Evolutionary conservation across 139 green algal species (phyloP), one percentile per base, ranked within the genome.

Genomic region (Volvox africanus): DNA sequence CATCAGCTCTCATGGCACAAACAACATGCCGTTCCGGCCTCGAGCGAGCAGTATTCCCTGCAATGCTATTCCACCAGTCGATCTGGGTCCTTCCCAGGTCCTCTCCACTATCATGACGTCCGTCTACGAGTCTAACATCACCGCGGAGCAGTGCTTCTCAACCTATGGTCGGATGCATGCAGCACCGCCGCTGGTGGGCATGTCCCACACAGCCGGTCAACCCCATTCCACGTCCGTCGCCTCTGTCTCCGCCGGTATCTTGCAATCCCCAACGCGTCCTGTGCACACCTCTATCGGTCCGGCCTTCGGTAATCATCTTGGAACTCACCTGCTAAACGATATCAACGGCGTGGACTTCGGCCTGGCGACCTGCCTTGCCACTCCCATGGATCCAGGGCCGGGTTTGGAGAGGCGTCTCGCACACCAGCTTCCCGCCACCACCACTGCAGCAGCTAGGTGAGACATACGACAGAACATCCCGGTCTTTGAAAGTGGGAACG

Each of bases 311-410:
- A 28, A 73, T 12, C 21, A 28, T 16, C 24, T 73, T 12, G 65
- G 65, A 24, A 5, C 65, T 73, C 65, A 68, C 35, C 20, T 86
- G 50, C 19, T 24, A 0, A 71, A 24, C 28, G 80, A 86, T n/a
- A 36, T 83, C 0, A 44, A 81, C 50, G 30, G 61, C 11, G 13
- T 62, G 0, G 73, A 83, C 86, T 90, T 84, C 21, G 86, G 86
- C 1, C 50, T 90, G 50, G 86, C 86, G 14, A 33, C 50, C 21
- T 90, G 86, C 71, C 73, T 90, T 21, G 71, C 86, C 30, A 90
- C 86, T 18, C 86, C 86, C 50, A 83, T 90, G 86, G 86, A 90
- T 36, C 86, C 86, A 0, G 71, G 44, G n/a, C 44, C 81, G 67
- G 36, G 44, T 2, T 50, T 75, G 84, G 65, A 65, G 80, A 71